phyloP scores from a whole-genome alignment of 1,284 basidiomycete species.

The Mycosarcoma mackinlayi region DNA sequence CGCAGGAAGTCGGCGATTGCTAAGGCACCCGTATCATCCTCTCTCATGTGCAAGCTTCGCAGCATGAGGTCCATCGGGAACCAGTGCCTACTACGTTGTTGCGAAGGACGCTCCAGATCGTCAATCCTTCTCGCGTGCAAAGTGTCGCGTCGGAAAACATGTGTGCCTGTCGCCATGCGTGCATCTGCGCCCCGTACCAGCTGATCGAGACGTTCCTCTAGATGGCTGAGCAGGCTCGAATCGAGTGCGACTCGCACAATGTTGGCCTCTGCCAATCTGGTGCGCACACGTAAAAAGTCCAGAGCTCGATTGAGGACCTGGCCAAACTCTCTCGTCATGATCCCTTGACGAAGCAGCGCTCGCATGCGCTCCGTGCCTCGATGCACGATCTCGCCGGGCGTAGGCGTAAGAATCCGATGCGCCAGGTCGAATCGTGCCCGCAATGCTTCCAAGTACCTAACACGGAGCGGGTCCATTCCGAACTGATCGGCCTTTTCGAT shows the following conservation, averaged over 20 bases:
- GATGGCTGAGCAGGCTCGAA: neutral
- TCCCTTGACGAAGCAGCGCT: neutral
- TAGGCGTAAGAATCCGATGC: constrained; percentile 5
- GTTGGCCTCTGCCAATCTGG: neutral
- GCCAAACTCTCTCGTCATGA: neutral
- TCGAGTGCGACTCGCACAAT: neutral
- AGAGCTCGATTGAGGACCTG: neutral
- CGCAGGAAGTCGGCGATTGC: constrained; percentile 9
- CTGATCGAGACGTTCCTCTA: constrained; percentile 15
- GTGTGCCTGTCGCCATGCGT: neutral
- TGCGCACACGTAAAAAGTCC: neutral
- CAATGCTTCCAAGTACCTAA: constrained; percentile 10
- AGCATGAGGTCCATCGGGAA: neutral
- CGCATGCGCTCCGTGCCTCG: neutral
- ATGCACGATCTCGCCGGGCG: neutral
- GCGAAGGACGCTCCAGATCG: neutral
- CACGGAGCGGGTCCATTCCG: constrained; percentile 3
- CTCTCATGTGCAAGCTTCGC: neutral
- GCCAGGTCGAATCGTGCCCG: neutral
- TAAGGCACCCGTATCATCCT: neutral
- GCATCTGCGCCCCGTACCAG: constrained; percentile 4
- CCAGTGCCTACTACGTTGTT: neutral
- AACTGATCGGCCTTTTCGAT: neutral
- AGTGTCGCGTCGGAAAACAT: constrained; percentile 3
- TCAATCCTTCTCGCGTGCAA: neutral